phyloP scores from a whole-genome alignment of 1,284 basidiomycete species.

The Moesziomyces globuligerus region DNA sequence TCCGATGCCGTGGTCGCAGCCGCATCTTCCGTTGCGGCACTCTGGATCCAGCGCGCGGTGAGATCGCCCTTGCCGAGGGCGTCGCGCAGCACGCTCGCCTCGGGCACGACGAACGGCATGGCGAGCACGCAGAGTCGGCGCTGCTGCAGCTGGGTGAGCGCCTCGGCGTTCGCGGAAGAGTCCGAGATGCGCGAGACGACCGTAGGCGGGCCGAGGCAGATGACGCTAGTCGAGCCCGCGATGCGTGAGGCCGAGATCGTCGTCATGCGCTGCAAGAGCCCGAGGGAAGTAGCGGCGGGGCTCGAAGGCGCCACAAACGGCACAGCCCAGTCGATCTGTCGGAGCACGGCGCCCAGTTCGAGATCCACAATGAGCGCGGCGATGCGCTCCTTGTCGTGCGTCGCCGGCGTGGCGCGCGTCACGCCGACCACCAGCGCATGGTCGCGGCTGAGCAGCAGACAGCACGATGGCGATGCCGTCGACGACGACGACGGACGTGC shows the following conservation, averaged over 20 bases:
- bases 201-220: constrained; percentile 33
- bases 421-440: constrained; percentile 37
- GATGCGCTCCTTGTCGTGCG: constrained; percentile 32
- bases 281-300: constrained; percentile 5
- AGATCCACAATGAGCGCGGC: constrained; percentile 40
- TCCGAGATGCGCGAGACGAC: constrained; percentile 7
- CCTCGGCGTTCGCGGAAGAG: constrained; percentile 23
- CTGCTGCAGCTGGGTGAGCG: constrained; percentile 28
- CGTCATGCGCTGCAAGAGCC: constrained; percentile 27
- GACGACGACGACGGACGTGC: constrained; percentile 26
- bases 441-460: constrained; percentile 41
- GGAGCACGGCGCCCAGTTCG: constrained; percentile 37
- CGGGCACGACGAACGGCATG: constrained; percentile 33
- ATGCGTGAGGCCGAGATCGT: constrained; percentile 36
- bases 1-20: constrained; percentile 5
- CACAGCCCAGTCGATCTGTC: constrained; percentile 39
- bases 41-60: constrained; percentile 29
- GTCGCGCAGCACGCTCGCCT: constrained; percentile 39
- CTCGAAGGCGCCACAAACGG: constrained; percentile 21
- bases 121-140: constrained; percentile 35
- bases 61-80: constrained; percentile 47
- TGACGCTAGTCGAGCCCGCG: constrained; percentile 36
- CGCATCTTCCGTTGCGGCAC: constrained; percentile 1
- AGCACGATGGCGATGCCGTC: constrained; percentile 21
- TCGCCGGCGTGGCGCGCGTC: constrained; percentile 12